Conservation (phyloP, 2,329 filamentous ascomycete species). For the Lojkania enalia region DNA sequence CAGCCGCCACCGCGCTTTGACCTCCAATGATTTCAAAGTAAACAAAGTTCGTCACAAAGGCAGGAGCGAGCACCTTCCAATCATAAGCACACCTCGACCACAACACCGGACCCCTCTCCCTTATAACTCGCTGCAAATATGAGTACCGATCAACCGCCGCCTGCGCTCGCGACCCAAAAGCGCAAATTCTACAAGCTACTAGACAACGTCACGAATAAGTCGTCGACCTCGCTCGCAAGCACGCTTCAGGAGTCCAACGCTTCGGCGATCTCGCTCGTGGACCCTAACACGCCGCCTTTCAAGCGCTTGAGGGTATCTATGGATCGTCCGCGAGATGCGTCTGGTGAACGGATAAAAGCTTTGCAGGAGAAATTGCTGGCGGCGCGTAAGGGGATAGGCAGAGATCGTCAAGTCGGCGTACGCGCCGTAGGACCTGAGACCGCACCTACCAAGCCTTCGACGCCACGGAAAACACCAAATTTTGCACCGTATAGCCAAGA, state of each 20-base stretch:
- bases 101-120: not conserved
- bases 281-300: constrained; percentile 25
- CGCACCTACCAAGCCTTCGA: constrained; percentile 16
- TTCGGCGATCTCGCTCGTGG: constrained; percentile 33
- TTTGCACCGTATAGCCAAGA: constrained; percentile 87
- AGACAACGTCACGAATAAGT: constrained; percentile 62
- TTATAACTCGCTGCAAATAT: constrained; percentile 12
- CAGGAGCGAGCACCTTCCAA: not conserved
- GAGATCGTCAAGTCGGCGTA: constrained; percentile 22
- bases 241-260: constrained; percentile 44
- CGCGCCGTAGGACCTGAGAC: constrained; percentile 39
- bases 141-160: constrained; percentile 17
- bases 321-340: constrained; percentile 32
- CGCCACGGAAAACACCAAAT: constrained; percentile 57
- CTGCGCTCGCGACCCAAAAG: constrained; percentile 75
- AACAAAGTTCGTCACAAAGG: constrained; percentile 3
- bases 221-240: constrained; percentile 39
- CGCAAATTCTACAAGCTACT: constrained; percentile 79
- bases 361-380: constrained; percentile 39
- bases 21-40: not conserved
- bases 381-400: constrained; percentile 24
- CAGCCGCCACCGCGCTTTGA: not conserved
- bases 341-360: constrained; percentile 35
- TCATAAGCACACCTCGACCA: not conserved
- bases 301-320: constrained; percentile 43